Percentiles rank a stretch among this genome's conserved stretches.
Conservation (phyloP, 2,329 filamentous ascomycete genomes). For the Gaeumannomyces tritici region DNA sequence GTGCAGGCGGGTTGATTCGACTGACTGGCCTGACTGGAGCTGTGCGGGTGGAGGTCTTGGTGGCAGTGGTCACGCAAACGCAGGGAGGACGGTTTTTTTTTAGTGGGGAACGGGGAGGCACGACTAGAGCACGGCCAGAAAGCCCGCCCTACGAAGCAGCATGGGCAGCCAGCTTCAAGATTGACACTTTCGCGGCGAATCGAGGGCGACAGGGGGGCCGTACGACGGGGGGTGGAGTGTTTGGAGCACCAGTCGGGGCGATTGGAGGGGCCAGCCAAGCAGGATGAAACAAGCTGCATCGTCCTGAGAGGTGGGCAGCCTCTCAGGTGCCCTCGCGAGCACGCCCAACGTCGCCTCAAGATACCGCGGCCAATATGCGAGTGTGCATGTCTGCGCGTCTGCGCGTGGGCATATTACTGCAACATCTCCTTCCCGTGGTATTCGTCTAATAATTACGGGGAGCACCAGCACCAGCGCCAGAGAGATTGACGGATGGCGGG, state of each 20-base stretch:
- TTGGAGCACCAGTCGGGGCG: not conserved
- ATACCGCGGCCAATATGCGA: not conserved
- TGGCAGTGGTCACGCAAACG: not conserved
- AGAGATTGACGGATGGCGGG: not conserved
- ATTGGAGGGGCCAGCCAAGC: slow-evolving; percentile 2
- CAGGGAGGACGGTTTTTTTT: not conserved
- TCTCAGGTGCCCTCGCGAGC: not conserved
- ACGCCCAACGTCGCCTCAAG: not conserved
- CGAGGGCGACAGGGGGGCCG: not conserved
- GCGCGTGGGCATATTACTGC: not conserved
- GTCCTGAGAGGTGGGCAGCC: not conserved
- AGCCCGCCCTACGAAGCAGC: not conserved
- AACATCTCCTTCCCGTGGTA: not conserved
- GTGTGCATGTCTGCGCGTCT: too few species aligned
- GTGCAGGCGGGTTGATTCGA: not conserved
- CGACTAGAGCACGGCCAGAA: not conserved
- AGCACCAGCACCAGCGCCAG: not conserved
- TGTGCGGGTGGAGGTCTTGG: not conserved
- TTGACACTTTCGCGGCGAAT: not conserved
- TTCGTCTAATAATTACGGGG: not conserved
- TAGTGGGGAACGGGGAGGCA: not conserved
- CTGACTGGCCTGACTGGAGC: not conserved
- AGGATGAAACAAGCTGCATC: slow-evolving; percentile 5
- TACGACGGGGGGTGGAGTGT: slow-evolving; percentile 1
- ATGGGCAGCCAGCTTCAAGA: not conserved